A percentile compares a stretch with the other conserved stretches of the same genome.
phyloP scores from a whole-genome alignment of 495 filamentous ascomycete genomes.

The Aspergillus affinis region DNA sequence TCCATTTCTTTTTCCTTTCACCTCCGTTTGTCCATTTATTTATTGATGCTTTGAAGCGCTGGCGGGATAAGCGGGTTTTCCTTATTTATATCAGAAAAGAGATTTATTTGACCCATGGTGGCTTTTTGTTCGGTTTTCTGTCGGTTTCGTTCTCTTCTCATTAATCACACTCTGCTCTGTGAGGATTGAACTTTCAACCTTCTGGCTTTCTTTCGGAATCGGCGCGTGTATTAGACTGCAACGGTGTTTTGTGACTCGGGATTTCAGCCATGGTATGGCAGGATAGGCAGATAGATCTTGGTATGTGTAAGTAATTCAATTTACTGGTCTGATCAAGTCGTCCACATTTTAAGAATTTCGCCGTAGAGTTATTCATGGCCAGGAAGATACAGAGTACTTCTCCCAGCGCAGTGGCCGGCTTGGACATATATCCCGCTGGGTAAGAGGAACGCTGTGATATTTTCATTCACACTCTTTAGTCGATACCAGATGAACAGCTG shows the following conservation, averaged over 20 bases:
- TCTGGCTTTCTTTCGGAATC: background rate
- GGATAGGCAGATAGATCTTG: background rate
- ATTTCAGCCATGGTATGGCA: too few species aligned
- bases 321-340: too few species aligned
- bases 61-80: conserved; percentile 22
- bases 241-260: background rate
- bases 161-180: background rate
- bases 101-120: conserved; percentile 4
- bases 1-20: conserved; percentile 9
- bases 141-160: conserved; percentile 6
- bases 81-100: conserved; percentile 9
- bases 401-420: too few species aligned
- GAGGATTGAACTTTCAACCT: background rate
- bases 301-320: background rate
- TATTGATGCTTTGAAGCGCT: conserved; percentile 17
- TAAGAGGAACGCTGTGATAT: too few species aligned
- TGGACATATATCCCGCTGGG: too few species aligned
- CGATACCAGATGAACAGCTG: too few species aligned
- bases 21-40: conserved; percentile 10
- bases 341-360: too few species aligned
- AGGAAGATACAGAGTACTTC: too few species aligned
- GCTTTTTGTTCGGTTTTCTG: background rate
- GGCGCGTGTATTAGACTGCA: background rate
- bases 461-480: too few species aligned
- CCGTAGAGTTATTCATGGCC: too few species aligned